These are phyloP conservation scores for Malassezia slooffiae DNA, from an alignment of 1,284 basidiomycete species.

Conservation along the genomic window DNA sequence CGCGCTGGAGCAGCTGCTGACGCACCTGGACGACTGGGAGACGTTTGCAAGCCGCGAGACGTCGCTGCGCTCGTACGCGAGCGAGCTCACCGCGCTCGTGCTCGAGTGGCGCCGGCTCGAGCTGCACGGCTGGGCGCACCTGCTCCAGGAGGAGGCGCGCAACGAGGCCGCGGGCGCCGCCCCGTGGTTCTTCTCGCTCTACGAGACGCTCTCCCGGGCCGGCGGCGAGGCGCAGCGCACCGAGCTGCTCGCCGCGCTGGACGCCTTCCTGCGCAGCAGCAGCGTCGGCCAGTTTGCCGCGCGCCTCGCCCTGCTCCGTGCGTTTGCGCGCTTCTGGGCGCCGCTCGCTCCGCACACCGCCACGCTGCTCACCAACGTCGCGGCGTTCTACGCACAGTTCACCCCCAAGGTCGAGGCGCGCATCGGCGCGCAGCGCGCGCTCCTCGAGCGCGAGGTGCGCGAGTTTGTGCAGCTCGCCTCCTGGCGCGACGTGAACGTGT, in stretches of 20 bases:
- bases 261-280: conserved; percentile 67
- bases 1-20: conserved; percentile 71
- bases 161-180: conserved; percentile 50
- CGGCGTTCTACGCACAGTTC: conserved; percentile 61
- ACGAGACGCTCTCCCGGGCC: conserved; percentile 60
- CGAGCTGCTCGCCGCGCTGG: conserved; percentile 65
- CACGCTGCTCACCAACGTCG: conserved; percentile 55
- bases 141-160: conserved; percentile 55
- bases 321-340: conserved; percentile 50
- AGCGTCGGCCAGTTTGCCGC: conserved; percentile 70
- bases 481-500: conserved; percentile 95
- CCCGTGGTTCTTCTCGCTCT: conserved; percentile 85
- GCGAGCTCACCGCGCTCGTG: conserved; percentile 62
- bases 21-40: conserved; percentile 93
- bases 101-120: conserved; percentile 85
- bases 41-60: conserved; percentile 80
- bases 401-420: conserved; percentile 51
- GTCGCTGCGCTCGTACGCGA: conserved; percentile 61
- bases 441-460: conserved; percentile 69
- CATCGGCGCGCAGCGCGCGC: conserved; percentile 56
- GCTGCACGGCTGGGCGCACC: conserved; percentile 69
- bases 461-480: conserved; percentile 87
- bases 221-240: conserved; percentile 53
- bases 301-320: conserved; percentile 61
- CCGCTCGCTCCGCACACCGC: conserved; percentile 1